Evolutionary conservation across 176 grass and related monocot genomes (phyloP).

Genomic region (Leersia perrieri): DNA sequence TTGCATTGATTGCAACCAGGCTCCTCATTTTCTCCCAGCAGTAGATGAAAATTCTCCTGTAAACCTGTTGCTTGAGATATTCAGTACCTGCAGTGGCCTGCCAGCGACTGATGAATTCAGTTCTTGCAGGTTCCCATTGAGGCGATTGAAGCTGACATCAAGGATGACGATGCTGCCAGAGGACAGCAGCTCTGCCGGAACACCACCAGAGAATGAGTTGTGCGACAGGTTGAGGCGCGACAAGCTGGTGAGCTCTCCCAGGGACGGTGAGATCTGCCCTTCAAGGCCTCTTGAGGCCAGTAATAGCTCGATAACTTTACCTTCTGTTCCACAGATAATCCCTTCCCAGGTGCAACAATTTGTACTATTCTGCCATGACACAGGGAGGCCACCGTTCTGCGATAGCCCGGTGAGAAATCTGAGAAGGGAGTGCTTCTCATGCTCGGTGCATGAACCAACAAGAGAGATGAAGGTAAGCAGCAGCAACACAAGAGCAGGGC

Average conservation of each 20-base stretch:
- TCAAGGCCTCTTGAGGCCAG: conserved; percentile 21
- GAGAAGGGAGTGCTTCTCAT: neutral
- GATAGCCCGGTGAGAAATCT: conserved; percentile 31
- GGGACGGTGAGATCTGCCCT: conserved; percentile 39
- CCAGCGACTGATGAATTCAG: neutral
- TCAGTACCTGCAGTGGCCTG: neutral
- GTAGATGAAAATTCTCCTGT: neutral
- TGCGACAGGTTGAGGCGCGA: conserved; percentile 35
- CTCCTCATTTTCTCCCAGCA: neutral
- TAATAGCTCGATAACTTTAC: neutral
- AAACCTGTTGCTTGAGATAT: conserved; percentile 37
- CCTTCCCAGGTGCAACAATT: conserved; percentile 48
- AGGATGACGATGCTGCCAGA: neutral
- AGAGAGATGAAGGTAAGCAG: conserved; percentile 18
- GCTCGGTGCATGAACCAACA: conserved; percentile 36
- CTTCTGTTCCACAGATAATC: conserved; percentile 13
- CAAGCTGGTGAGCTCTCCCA: conserved; percentile 30
- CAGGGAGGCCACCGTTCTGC: neutral
- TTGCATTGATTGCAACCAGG: conserved; percentile 10
- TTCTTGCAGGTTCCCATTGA: neutral
- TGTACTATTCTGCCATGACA: conserved; percentile 23
- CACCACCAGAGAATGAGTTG: conserved; percentile 26
- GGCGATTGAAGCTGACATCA: conserved; percentile 32
- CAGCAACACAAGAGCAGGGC: neutral
- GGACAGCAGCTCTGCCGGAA: neutral